A percentile compares a stretch with the other conserved stretches of the same genome.
Conservation (phyloP, 441 rosid genomes). For the Flueggea neowawraea region DNA sequence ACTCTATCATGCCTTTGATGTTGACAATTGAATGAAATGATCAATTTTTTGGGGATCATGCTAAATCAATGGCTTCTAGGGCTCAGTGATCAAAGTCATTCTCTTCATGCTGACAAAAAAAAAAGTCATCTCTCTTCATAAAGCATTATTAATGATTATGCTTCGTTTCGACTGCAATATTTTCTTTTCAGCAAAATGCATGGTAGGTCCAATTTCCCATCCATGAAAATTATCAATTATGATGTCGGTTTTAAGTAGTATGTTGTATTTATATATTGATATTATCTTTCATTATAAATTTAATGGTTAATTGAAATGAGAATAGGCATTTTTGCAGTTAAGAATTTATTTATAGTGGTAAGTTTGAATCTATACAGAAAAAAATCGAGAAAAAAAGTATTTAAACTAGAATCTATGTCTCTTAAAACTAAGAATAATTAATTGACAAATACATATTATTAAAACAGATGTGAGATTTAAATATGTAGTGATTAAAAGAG, state of each 20-base stretch:
- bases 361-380: no score
- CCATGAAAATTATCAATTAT: neutral
- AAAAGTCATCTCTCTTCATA: neutral
- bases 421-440: no score
- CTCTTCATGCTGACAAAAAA: no score
- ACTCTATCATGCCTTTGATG: constrained; percentile 10
- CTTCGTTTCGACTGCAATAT: neutral
- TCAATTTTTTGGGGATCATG: neutral
- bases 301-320: no score
- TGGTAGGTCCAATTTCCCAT: neutral
- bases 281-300: neutral
- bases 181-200: no score
- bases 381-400: no score
- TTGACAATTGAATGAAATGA: constrained; percentile 10
- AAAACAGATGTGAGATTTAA: no score
- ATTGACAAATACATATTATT: no score
- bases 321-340: no score
- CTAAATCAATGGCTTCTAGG: constrained; percentile 10
- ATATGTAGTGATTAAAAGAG: no score
- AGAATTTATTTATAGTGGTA: no score
- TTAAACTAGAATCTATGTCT: no score
- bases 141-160: constrained; percentile 1
- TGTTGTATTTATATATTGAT: neutral
- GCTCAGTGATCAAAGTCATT: neutral
- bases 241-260: neutral